These are phyloP conservation scores for Xylaria longipes DNA, from an alignment of 495 filamentous ascomycete genomes.

Conservation along the genomic window DNA sequence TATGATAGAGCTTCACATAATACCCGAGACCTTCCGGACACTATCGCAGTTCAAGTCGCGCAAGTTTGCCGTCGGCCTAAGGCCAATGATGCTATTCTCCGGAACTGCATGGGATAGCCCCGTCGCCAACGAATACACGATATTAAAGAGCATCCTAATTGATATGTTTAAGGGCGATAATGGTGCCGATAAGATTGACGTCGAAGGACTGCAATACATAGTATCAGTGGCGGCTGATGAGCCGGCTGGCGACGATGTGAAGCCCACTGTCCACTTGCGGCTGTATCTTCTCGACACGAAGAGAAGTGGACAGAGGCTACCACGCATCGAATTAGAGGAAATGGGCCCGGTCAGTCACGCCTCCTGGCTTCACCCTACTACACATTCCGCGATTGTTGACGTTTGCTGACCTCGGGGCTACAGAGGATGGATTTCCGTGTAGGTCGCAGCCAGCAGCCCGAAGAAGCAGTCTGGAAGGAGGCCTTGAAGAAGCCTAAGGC, in stretches of 20 bases:
- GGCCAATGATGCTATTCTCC: slow-evolving; percentile 86
- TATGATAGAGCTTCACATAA: slow-evolving; percentile 87
- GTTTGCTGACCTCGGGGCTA: slow-evolving; percentile 5
- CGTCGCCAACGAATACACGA: slow-evolving; percentile 72
- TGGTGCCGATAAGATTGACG: slow-evolving; percentile 78
- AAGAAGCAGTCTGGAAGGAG: slow-evolving; percentile 82
- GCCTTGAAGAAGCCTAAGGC: slow-evolving; percentile 82
- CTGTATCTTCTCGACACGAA: slow-evolving; percentile 84
- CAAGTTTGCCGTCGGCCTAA: slow-evolving; percentile 81
- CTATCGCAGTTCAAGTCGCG: slow-evolving; percentile 81
- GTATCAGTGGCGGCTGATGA: slow-evolving; percentile 83
- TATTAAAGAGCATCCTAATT: slow-evolving; percentile 84
- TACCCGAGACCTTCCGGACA: slow-evolving; percentile 67
- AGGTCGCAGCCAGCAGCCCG: slow-evolving; percentile 78
- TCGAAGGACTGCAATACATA: slow-evolving; percentile 90
- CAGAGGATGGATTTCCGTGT: slow-evolving; percentile 85
- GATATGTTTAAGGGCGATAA: slow-evolving; percentile 81
- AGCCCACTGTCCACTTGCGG: slow-evolving; percentile 79
- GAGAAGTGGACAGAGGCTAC: slow-evolving; percentile 83
- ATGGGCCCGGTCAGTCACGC: slow-evolving; percentile 70
- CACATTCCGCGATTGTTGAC: neutral
- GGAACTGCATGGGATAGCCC: slow-evolving; percentile 84
- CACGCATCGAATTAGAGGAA: slow-evolving; percentile 91
- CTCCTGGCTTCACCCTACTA: neutral
- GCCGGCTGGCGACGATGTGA: slow-evolving; percentile 54